Base-by-base conservation (phyloP, 805 yeast genomes). In the Candida easanensis region DNA sequence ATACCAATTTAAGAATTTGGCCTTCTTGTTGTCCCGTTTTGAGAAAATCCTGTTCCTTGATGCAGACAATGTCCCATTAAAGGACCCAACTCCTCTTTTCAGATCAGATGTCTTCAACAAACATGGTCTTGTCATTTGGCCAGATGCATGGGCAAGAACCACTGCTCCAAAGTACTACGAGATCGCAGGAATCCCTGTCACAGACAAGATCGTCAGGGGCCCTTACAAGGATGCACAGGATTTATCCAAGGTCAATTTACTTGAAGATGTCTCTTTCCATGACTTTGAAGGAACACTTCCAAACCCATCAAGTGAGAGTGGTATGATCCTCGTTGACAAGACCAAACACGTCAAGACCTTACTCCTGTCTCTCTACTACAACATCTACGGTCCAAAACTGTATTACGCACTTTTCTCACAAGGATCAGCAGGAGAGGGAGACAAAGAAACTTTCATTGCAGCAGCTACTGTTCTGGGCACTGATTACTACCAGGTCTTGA, bases 391-490 rank as follows among this genome's bases (percentile, higher is more conserved):
- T 0, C 84, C 82, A 25, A 63, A 71, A 8, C 67, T 73, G 43
- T 82, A 73, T 58, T 82, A 80, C 56, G 79, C 79, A 2, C 64
- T 82, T 36, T 64, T 82, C 32, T 68, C 83, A 3, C 80, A 79
- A 59, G 82, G 84, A 27, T 71, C 71, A 31, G 77, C 76, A 4
- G 93, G 93, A n/a, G 88, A 82, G 64, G 93, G 91, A 39, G 87
- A 81, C 53, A 81, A 81, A 54, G 87, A 81, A 51, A 79, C 87
- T 0, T 81, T 80, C 52, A 76, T 77, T 27, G 77, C 82, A 2
- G 84, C 86, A 2, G 82, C 85, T 2, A 66, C 70, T 16, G 84
- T 68, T 0, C 54, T 77, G 53, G 48, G 59, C 0, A 60, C 65
- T 30, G 69, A 72, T 7, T 76, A 70, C 58, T 72, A 68, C 58